These are phyloP conservation scores for Hymenoscyphus albidus DNA, from an alignment of 2,329 filamentous ascomycete species.

Conservation along the genomic window DNA sequence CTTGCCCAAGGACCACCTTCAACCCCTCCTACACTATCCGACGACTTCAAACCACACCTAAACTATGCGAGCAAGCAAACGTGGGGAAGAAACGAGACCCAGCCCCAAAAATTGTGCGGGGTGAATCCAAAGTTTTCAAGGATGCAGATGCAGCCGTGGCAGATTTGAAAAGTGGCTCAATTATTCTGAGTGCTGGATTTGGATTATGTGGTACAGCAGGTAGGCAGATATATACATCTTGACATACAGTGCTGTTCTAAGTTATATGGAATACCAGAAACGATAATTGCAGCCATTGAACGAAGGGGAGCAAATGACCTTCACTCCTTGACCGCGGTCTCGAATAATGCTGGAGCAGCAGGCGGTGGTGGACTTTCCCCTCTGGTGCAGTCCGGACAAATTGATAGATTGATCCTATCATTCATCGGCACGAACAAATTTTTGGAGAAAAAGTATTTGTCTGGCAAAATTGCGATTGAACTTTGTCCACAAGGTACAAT, in stretches of 20 bases:
- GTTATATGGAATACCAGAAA: slow-evolving; percentile 46
- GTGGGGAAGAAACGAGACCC: slow-evolving; percentile 23
- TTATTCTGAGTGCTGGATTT: slow-evolving; percentile 73
- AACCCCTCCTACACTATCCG: slow-evolving; percentile 10
- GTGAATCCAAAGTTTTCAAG: slow-evolving; percentile 28
- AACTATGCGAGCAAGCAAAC: slow-evolving; percentile 24
- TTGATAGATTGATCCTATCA: slow-evolving; percentile 68
- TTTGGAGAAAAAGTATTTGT: slow-evolving; percentile 70
- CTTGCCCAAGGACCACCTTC: slow-evolving; percentile 13
- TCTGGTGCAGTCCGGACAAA: slow-evolving; percentile 64
- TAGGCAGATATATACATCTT: slow-evolving; percentile 34
- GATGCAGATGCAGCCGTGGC: slow-evolving; percentile 29
- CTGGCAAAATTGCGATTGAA: slow-evolving; percentile 70
- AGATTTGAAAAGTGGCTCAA: slow-evolving; percentile 53
- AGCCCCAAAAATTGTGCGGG: slow-evolving; percentile 25
- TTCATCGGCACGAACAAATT: slow-evolving; percentile 76
- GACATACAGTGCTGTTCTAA: background rate
- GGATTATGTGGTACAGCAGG: slow-evolving; percentile 75
- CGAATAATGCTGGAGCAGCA: slow-evolving; percentile 74
- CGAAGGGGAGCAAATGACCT: slow-evolving; percentile 52
- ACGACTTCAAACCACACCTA: slow-evolving; percentile 19
- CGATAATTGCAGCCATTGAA: slow-evolving; percentile 65
- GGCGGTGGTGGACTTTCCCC: slow-evolving; percentile 65
- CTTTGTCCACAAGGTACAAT: slow-evolving; percentile 73
- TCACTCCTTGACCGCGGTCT: slow-evolving; percentile 66